Evolutionary conservation across 371 early-diverging fungal species (phyloP).

Genomic region (Mucor sp.): DNA sequence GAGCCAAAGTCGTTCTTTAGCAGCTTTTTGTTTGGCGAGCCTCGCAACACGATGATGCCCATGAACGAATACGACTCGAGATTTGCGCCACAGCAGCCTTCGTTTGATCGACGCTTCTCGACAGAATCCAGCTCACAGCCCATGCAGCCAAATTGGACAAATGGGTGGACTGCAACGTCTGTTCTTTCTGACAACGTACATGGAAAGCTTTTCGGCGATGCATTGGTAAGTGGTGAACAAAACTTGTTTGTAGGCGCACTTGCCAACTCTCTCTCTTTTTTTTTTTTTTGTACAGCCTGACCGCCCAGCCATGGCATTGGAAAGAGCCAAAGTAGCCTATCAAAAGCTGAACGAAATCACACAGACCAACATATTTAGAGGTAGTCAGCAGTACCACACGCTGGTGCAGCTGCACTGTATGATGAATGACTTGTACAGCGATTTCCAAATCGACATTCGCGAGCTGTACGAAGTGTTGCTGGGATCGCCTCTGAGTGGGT

Average conservation of each 20-base stretch:
- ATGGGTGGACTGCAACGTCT: slow-evolving; percentile 46
- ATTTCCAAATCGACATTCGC: slow-evolving; percentile 17
- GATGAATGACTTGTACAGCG: slow-evolving; percentile 29
- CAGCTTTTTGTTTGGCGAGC: slow-evolving; percentile 47
- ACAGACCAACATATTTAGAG: slow-evolving; percentile 20
- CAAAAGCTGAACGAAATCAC: slow-evolving; percentile 30
- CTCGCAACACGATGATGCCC: slow-evolving; percentile 3
- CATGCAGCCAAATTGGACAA: slow-evolving; percentile 16
- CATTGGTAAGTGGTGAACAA: slow-evolving; percentile 22
- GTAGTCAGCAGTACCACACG: slow-evolving; percentile 19
- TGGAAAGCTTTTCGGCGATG: slow-evolving; percentile 46
- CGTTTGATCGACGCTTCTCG: slow-evolving; percentile 13
- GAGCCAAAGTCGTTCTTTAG: slow-evolving; percentile 42
- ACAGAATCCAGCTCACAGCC: neutral
- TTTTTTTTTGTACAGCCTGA: slow-evolving; percentile 17
- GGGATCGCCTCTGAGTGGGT: slow-evolving; percentile 17
- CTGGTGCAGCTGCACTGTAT: slow-evolving; percentile 29
- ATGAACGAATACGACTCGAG: slow-evolving; percentile 17
- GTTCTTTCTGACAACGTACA: slow-evolving; percentile 41
- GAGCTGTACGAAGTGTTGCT: slow-evolving; percentile 16
- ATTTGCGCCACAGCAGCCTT: neutral
- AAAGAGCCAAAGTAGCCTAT: slow-evolving; percentile 30
- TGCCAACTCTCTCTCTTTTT: neutral
- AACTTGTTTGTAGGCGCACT: too few relatives aligned
- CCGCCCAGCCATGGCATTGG: slow-evolving; percentile 20